These are phyloP conservation scores for Kurtzmaniella quercitrusa DNA, from an alignment of 1,139 yeast genomes.

Conservation along the genomic window DNA sequence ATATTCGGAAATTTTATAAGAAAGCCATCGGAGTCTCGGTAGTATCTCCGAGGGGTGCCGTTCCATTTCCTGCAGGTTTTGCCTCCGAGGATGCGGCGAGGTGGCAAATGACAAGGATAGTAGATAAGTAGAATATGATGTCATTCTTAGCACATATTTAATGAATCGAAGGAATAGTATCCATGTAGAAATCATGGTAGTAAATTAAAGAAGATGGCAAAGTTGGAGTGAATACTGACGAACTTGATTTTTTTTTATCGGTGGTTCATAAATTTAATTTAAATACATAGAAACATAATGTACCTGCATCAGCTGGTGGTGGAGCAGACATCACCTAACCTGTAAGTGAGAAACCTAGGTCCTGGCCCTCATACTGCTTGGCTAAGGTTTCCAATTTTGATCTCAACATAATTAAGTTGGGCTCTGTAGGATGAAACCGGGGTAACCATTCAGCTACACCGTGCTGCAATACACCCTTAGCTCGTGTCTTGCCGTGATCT, in stretches of 20 bases:
- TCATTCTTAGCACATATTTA: no score
- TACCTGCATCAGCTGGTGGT: no score
- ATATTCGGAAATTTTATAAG: no score
- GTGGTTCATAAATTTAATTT: no score
- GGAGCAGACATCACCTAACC: constrained; percentile 19
- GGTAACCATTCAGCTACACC: constrained; percentile 53
- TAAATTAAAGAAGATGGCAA: neutral
- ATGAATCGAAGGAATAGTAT: no score
- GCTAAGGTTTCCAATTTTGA: constrained; percentile 34
- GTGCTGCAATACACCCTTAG: constrained; percentile 51
- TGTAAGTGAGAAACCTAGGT: constrained; percentile 43
- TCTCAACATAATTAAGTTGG: constrained; percentile 30
- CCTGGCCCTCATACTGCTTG: constrained; percentile 34
- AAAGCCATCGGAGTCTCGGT: neutral
- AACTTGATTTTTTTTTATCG: no score
- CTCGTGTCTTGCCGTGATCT: constrained; percentile 40
- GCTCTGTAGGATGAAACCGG: constrained; percentile 33
- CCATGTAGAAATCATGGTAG: no score
- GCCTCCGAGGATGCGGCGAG: no score
- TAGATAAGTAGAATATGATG: no score
- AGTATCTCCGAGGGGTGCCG: neutral
- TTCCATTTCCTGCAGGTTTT: neutral
- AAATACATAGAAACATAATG: no score
- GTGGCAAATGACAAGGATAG: no score
- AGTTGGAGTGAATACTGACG: neutral